These are phyloP conservation scores for Aspergillus fumigatiaffinis DNA, from an alignment of 2,329 filamentous ascomycete genomes.

Conservation along the genomic window DNA sequence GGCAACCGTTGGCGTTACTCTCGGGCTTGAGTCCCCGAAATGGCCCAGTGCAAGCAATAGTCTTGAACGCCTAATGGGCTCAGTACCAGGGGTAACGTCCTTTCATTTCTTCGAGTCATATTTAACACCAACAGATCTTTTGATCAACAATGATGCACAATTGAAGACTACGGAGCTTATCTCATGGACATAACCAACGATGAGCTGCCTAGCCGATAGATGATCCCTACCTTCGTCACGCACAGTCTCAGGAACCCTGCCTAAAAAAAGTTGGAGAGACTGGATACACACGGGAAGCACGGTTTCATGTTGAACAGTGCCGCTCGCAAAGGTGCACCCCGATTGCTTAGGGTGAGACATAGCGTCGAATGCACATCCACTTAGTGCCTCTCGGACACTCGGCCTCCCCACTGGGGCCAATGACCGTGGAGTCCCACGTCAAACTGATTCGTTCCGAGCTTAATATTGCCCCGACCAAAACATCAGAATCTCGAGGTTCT, in stretches of 20 bases:
- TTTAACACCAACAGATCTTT: background rate
- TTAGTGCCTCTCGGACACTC: constrained; percentile 6
- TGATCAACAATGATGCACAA: background rate
- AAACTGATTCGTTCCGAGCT: background rate
- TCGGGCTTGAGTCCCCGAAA: background rate
- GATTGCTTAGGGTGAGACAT: constrained; percentile 20
- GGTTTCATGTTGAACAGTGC: constrained; percentile 20
- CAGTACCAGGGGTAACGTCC: background rate
- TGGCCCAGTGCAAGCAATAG: background rate
- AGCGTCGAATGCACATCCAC: constrained; percentile 8
- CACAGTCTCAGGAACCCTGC: background rate
- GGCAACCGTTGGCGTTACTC: background rate
- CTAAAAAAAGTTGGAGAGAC: background rate
- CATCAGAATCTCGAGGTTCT: background rate
- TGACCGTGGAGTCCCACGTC: background rate
- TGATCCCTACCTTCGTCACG: background rate
- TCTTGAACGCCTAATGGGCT: background rate
- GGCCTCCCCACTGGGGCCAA: constrained; percentile 11
- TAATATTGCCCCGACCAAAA: background rate
- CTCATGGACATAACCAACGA: background rate
- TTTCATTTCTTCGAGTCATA: background rate
- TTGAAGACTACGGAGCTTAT: background rate
- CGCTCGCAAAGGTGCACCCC: constrained; percentile 5
- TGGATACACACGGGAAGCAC: constrained; percentile 7
- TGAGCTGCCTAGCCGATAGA: background rate